Percentiles rank a stretch among this genome's conserved stretches.
Evolutionary conservation across 306 rosid species (phyloP).

Genomic region (Quercus robur): DNA sequence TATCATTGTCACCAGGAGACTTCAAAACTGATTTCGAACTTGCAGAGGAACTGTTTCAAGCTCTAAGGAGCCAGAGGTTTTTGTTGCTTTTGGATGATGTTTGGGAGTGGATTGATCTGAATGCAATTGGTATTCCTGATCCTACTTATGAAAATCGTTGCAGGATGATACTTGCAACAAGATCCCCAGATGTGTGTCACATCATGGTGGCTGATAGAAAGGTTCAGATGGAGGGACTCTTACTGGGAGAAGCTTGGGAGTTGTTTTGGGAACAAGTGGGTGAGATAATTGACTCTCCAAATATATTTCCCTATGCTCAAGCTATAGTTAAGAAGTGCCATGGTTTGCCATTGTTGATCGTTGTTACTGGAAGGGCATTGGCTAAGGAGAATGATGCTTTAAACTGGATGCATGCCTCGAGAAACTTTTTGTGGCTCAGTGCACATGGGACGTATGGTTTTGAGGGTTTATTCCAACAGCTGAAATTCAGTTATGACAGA

Average conservation of each 20-base stretch:
- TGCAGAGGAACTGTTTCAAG: not conserved
- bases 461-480: not conserved
- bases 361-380: not conserved
- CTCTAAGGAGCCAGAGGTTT: not conserved
- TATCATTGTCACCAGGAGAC: not conserved
- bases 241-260: not conserved
- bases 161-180: not conserved
- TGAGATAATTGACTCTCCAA: not conserved
- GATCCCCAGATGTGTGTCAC: not conserved
- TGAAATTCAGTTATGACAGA: slow-evolving; percentile 4
- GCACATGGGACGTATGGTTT: not conserved
- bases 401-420: not conserved
- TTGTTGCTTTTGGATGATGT: not conserved
- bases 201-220: not conserved
- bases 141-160: not conserved
- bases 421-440: not conserved
- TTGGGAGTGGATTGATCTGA: not conserved
- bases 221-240: not conserved
- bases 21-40: not conserved
- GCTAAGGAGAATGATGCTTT: not conserved
- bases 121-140: not conserved
- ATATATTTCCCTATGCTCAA: not conserved
- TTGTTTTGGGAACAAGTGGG: not conserved
- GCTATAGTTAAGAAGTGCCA: not conserved
- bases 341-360: not conserved